A percentile compares a stretch with the other conserved stretches of the same genome.
Conservation (phyloP, 2,329 filamentous ascomycete species). For the Colletotrichum phormii region DNA sequence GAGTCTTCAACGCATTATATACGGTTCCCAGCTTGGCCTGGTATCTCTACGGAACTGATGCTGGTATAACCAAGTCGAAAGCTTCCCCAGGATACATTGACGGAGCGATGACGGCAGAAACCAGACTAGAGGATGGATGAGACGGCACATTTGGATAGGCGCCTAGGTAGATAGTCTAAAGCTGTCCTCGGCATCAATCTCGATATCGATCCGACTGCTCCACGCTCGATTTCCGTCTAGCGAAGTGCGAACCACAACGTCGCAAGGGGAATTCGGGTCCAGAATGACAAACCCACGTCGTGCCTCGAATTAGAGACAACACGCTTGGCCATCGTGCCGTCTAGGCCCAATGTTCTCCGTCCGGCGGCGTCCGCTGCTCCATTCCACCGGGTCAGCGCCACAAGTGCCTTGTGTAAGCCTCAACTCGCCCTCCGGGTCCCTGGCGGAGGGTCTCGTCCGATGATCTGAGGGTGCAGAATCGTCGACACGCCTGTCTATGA, state of each 20-base stretch:
- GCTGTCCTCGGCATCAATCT: not conserved
- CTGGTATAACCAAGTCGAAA: constrained; percentile 3
- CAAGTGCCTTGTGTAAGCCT: constrained; percentile 22
- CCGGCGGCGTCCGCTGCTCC: constrained; percentile 1
- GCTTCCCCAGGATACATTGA: not conserved
- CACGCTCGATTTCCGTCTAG: constrained; percentile 5
- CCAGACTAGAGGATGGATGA: not conserved
- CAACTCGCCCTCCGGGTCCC: not conserved
- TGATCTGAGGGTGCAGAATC: not conserved
- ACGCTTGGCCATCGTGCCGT: not conserved
- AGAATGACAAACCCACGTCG: not conserved
- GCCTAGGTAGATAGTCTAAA: not conserved
- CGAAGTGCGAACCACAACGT: not conserved
- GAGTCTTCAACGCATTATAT: not conserved
- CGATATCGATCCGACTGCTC: not conserved
- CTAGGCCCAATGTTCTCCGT: not conserved
- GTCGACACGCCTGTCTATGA: not conserved
- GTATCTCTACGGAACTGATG: too few relatives aligned
- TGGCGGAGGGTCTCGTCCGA: constrained; percentile 31
- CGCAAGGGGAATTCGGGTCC: not conserved
- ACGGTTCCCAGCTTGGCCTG: not conserved
- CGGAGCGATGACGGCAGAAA: constrained; percentile 26
- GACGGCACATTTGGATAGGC: constrained; percentile 5
- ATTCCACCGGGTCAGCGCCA: constrained; percentile 24
- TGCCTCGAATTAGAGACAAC: not conserved